These are phyloP conservation scores for Phytopythium oedochilum DNA, from an alignment of 352 stramenopile species.

Conservation along the genomic window DNA sequence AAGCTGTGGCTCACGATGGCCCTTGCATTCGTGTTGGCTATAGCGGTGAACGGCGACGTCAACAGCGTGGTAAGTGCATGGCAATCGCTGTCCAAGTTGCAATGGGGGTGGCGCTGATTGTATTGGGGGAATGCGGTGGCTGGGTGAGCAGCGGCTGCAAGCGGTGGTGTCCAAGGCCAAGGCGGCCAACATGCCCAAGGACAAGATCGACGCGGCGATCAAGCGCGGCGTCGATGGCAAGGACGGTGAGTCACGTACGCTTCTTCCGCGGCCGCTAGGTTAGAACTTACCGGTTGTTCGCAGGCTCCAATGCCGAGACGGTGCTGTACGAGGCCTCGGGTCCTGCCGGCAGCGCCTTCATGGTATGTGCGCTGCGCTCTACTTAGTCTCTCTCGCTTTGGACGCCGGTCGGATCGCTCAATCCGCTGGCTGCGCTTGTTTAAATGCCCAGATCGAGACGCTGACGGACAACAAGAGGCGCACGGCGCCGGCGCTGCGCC, in stretches of 20 bases:
- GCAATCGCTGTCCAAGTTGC: too few species aligned
- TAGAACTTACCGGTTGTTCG: not conserved
- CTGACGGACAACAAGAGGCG: slow-evolving; percentile 82
- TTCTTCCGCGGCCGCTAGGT: not conserved
- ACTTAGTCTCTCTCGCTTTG: too few species aligned
- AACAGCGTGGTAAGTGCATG: slow-evolving; percentile 57
- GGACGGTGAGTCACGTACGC: slow-evolving; percentile 24
- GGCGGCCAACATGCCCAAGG: slow-evolving; percentile 78
- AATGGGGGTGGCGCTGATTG: not conserved
- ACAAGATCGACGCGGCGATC: slow-evolving; percentile 79
- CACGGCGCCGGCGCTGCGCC: slow-evolving; percentile 72
- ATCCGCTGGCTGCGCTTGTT: not conserved
- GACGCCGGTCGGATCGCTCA: not conserved
- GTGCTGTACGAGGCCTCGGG: slow-evolving; percentile 79
- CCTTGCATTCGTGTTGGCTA: slow-evolving; percentile 11
- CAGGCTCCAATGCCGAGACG: slow-evolving; percentile 57
- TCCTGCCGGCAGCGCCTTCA: slow-evolving; percentile 65
- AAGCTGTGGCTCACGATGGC: too few species aligned
- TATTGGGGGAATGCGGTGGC: not conserved
- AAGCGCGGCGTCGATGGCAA: slow-evolving; percentile 81
- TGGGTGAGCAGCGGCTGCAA: slow-evolving; percentile 24
- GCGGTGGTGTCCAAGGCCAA: slow-evolving; percentile 71
- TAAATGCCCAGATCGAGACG: slow-evolving; percentile 58
- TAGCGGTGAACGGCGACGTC: slow-evolving; percentile 44
- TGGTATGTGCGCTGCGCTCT: slow-evolving; percentile 28